Evolutionary conservation across 306 rosid genomes (phyloP), one percentile per base, ranked within the genome.

Genomic region (Acacia confusa): DNA sequence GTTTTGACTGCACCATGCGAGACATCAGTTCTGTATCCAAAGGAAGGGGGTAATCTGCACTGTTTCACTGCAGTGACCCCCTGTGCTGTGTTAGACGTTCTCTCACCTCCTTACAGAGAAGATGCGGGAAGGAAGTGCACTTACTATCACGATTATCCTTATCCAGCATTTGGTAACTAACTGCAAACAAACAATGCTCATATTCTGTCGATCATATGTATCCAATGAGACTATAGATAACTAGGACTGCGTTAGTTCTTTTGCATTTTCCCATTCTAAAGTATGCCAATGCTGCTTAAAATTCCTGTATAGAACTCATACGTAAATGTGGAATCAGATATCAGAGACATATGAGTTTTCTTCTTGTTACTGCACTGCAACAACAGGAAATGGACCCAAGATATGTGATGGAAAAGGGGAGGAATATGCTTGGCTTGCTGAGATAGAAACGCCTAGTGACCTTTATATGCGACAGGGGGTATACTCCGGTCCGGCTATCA

Each of bases 401-500:
- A 74, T 83, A 77, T 47, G 79, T 17, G 89, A 78, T 41, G 93
- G 86, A 4, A 88, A 85, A 74, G 93, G 74, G 72, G 97, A 95
- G 88, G 95, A 89, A 48, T 87, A 90, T 83, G 97, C 98, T 66
- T 95, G 99, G 99, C 97, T 95, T 82, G 91, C 86, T 14, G 88
- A 88, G 94, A 80, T 86, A 34, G 89, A 86, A 77, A 90, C 88
- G 22, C 96, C 99, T 1, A 80, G 67, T 32, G 89, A 89, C 85
- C 92, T 93, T 61, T 86, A 88, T 70, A 95, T 95, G 99, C 95
- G 91, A 43, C 80, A 20, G 15, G 98, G 97, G 69, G 84, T 53
- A 70, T 93, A 95, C 80, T 82, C 87, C 53, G 99, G 98, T 25
- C 98, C 98, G 41, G 70, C 86, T 78, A 88, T 95, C 86, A 85